Evolutionary conservation across 2,329 filamentous ascomycete species (phyloP), one percentile per base, ranked within the genome.

Genomic region (Venturiaceae sp.): DNA sequence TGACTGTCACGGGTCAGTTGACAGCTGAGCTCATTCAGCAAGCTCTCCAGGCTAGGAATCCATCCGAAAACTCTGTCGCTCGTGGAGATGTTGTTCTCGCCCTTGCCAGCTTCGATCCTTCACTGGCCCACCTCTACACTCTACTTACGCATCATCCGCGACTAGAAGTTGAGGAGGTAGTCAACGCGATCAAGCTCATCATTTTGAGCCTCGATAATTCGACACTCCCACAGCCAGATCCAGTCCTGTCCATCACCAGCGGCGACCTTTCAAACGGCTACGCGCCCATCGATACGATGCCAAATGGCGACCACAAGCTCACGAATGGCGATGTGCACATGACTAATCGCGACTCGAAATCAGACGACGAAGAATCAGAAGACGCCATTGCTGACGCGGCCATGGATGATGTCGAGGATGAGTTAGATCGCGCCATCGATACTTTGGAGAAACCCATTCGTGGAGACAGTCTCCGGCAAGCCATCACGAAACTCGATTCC

Each of bases 401-500:
- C 39, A 65, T 68, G 19, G 61, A 83, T 13, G 53, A 56, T 34
- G 79, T 92, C 54, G 80, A 84, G 57, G 61, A 83, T 8, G 34
- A 37, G n/a, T 78, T 92, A 53, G 80, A 85, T 57, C 77, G 84
- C 60, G 87, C 86, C 3, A 80, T 89, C 61, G 83, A 83, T 55
- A 83, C 87, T 62, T 75, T 90, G 4, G 81, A 83, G 55, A 79
- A 83, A 63, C 79, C 80, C 61, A 77, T 81, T 57, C 82, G 86
- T 33, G 83, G 82, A 46, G 77, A 82, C 50, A 83, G 84, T 5
- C 73, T 92, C 11, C 86, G 84, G 26, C 74, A 85, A 16, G 85
- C 87, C 0, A 83, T 92, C 53, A 80, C 82, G 54, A 87, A 87
- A 66, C 79, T 92, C 4, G 84, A 84, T 67, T 79, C 80, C 23